Percentiles rank a stretch among this genome's conserved stretches.
These are phyloP conservation scores for Penicillium sp. DNA, from an alignment of 2,329 filamentous ascomycete genomes.

Conservation along the genomic window DNA sequence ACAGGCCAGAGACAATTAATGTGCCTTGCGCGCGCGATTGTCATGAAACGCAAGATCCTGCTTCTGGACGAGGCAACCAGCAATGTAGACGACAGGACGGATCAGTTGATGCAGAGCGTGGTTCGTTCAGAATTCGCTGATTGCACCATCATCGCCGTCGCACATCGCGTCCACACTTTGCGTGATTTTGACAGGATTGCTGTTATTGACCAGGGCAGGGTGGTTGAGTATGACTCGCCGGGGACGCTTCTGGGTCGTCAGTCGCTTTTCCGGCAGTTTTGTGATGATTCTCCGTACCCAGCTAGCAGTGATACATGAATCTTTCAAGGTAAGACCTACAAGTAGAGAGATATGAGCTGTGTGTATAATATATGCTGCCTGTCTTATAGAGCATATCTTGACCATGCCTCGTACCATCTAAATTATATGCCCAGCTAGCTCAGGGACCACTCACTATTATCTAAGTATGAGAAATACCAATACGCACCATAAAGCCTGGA, in stretches of 20 bases:
- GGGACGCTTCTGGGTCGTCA: slow-evolving; percentile 29
- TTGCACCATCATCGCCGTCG: slow-evolving; percentile 58
- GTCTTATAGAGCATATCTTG: too few species aligned
- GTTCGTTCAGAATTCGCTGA: slow-evolving; percentile 51
- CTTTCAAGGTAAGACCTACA: too few species aligned
- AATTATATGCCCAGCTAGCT: too few species aligned
- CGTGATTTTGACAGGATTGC: slow-evolving; percentile 35
- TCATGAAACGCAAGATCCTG: slow-evolving; percentile 45
- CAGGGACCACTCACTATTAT: too few species aligned
- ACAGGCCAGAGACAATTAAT: slow-evolving; percentile 63
- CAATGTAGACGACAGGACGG: slow-evolving; percentile 54
- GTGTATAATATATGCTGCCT: too few species aligned
- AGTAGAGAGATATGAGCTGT: too few species aligned
- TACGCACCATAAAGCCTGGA: too few species aligned
- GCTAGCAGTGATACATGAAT: too few species aligned
- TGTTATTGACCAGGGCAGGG: slow-evolving; percentile 30
- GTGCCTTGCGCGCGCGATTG: slow-evolving; percentile 57
- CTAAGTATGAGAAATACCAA: too few species aligned
- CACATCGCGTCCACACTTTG: slow-evolving; percentile 51
- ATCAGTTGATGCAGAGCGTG: slow-evolving; percentile 54
- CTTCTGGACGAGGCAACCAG: slow-evolving; percentile 42
- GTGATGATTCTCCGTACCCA: too few species aligned
- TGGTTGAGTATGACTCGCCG: slow-evolving; percentile 35
- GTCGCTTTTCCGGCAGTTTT: slow-evolving; percentile 28
- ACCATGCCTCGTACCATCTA: too few species aligned